Conservation (phyloP, 768 basidiomycete genomes). For the Agaricus sinodeliciosus region DNA sequence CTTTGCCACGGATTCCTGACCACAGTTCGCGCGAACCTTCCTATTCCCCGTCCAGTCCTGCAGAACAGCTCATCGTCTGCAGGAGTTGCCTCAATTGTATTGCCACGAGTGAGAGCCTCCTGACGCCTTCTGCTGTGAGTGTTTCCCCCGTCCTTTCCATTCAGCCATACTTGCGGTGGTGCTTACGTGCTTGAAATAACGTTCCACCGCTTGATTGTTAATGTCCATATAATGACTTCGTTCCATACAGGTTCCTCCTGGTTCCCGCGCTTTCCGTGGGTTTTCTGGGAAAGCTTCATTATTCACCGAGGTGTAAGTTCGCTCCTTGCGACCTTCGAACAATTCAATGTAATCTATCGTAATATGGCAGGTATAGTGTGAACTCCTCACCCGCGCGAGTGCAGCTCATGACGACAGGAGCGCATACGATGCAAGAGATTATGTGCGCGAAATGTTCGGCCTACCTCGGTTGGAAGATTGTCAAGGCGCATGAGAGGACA, state of each 20-base stretch:
- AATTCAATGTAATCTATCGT: not conserved
- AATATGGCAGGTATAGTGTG: constrained; percentile 39
- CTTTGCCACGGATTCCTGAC: constrained; percentile 40
- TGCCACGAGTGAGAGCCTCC: constrained; percentile 2
- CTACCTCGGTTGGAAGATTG: constrained; percentile 61
- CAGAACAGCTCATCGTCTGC: constrained; percentile 1
- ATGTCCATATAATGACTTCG: not conserved
- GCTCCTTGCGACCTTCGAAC: not conserved
- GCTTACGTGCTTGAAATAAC: no score
- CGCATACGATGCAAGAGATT: constrained; percentile 55
- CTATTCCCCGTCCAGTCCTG: not conserved
- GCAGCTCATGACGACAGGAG: constrained; percentile 57
- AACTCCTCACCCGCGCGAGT: constrained; percentile 37
- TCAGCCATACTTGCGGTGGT: not conserved
- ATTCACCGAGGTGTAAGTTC: constrained; percentile 46
- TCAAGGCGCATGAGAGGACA: constrained; percentile 45
- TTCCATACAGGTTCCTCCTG: constrained; percentile 31
- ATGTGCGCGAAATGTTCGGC: constrained; percentile 41
- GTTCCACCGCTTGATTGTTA: no score
- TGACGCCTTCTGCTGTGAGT: constrained; percentile 9
- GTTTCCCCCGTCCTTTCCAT: not conserved
- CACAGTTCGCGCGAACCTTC: not conserved
- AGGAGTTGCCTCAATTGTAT: constrained; percentile 8
- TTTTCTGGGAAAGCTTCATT: constrained; percentile 54
- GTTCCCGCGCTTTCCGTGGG: constrained; percentile 45